Conservation (phyloP, 805 yeast genomes). For the Candida berthetii region DNA sequence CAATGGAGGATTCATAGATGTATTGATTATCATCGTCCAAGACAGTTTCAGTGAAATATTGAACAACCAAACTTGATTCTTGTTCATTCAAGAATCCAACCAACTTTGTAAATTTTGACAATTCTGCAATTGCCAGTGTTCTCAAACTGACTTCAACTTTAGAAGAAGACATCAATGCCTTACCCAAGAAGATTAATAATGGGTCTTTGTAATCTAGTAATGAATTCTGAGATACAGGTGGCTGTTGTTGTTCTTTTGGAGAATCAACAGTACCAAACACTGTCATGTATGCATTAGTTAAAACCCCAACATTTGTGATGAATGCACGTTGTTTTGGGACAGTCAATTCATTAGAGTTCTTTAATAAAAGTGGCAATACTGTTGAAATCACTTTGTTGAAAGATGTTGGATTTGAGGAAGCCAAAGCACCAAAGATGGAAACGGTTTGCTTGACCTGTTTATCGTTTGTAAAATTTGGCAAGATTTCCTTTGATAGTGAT, state of each 20-base stretch:
- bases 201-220: conserved; percentile 54
- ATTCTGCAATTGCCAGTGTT: conserved; percentile 57
- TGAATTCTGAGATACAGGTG: conserved; percentile 20
- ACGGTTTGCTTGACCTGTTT: conserved; percentile 61
- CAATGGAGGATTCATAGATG: conserved; percentile 46
- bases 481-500: conserved; percentile 43
- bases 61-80: conserved; percentile 59
- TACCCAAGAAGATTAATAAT: conserved; percentile 60
- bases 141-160: conserved; percentile 64
- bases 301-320: conserved; percentile 53
- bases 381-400: conserved; percentile 44
- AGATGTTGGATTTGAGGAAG: conserved; percentile 36
- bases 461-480: conserved; percentile 41
- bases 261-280: conserved; percentile 30
- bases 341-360: conserved; percentile 30
- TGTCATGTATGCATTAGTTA: conserved; percentile 42
- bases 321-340: conserved; percentile 53
- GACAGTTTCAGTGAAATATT: conserved; percentile 57
- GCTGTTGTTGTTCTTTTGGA: conserved; percentile 1
- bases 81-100: conserved; percentile 39
- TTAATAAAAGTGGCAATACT: conserved; percentile 37
- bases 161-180: conserved; percentile 61
- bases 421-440: conserved; percentile 48
- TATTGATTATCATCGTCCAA: conserved; percentile 43
- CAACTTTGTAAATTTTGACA: conserved; percentile 50